Evolutionary conservation across 495 filamentous ascomycete species (phyloP).

Genomic region (Hypoxylon fragiforme): DNA sequence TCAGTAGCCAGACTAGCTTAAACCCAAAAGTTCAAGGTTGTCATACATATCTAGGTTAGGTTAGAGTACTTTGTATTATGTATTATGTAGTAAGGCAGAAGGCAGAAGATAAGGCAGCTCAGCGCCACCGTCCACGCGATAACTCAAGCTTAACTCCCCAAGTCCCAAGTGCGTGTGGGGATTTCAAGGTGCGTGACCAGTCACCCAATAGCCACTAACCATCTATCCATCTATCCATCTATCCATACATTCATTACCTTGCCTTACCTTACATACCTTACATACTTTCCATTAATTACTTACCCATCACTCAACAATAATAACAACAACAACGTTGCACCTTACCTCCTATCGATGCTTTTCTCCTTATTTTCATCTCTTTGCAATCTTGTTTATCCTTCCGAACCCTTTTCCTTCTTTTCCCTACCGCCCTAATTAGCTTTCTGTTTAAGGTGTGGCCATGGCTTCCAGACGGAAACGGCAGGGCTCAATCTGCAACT

Average conservation of each 20-base stretch:
- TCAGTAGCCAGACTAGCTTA: slow-evolving; percentile 14
- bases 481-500: slow-evolving; percentile 43
- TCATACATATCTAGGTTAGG: slow-evolving; percentile 1
- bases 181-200: slow-evolving; percentile 28
- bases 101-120: too few relatives aligned
- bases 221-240: too few relatives aligned
- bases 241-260: too few relatives aligned
- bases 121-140: slow-evolving; percentile 26
- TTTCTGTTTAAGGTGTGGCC: slow-evolving; percentile 30
- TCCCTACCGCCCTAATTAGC: slow-evolving; percentile 28
- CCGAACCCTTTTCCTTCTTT: not conserved
- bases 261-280: not conserved
- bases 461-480: slow-evolving; percentile 49
- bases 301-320: slow-evolving; percentile 20
- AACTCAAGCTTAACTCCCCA: not conserved
- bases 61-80: too few relatives aligned
- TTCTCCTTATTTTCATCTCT: slow-evolving; percentile 1
- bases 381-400: not conserved
- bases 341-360: slow-evolving; percentile 21
- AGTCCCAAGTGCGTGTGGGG: slow-evolving; percentile 6
- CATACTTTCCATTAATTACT: slow-evolving; percentile 12
- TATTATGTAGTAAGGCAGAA: too few relatives aligned
- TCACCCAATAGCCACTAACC: too few relatives aligned
- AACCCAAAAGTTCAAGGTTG: not conserved
- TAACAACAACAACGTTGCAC: too few relatives aligned